Percentiles rank a stretch among this genome's conserved stretches.
Evolutionary conservation across 768 basidiomycete species (phyloP).

Genomic region (Leccinum variicolor): DNA sequence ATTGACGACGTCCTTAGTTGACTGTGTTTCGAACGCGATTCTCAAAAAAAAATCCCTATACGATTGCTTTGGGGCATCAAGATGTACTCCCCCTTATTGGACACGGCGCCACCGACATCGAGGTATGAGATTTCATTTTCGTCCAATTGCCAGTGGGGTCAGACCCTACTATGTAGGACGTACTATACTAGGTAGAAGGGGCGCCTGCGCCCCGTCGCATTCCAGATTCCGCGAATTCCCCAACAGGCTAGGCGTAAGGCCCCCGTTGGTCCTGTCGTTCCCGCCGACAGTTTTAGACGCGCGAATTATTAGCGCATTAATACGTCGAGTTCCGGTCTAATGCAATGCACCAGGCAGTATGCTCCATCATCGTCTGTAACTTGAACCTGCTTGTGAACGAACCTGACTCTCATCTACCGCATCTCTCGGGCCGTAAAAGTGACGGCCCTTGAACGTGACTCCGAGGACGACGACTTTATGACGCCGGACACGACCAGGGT

Average conservation of each 20-base stretch:
- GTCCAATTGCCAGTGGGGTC: too few species aligned
- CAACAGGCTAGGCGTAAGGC: too few species aligned
- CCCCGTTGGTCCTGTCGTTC: too few species aligned
- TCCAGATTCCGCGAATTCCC: too few species aligned
- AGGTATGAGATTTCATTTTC: too few species aligned
- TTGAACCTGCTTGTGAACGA: constrained; percentile 20
- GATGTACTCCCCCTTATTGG: not conserved
- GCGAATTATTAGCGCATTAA: too few species aligned
- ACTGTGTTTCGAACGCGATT: constrained; percentile 18
- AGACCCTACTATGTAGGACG: too few species aligned
- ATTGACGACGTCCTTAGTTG: constrained; percentile 10
- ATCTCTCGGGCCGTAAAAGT: not conserved
- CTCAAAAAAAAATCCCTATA: constrained; percentile 18
- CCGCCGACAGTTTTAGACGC: too few species aligned
- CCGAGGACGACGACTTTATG: not conserved
- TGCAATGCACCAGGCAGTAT: constrained; percentile 7
- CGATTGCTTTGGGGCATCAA: constrained; percentile 7
- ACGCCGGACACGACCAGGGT: not conserved
- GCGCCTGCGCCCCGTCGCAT: too few species aligned
- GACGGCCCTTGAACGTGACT: not conserved
- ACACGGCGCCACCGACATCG: constrained; percentile 13
- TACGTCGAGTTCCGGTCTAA: not conserved
- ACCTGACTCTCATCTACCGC: constrained; percentile 14
- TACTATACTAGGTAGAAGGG: too few species aligned
- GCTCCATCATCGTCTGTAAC: constrained; percentile 16